A percentile compares a stretch with the other conserved stretches of the same genome.
Evolutionary conservation across 306 rosid genomes (phyloP).

Genomic region (Fragaria ananassa): DNA sequence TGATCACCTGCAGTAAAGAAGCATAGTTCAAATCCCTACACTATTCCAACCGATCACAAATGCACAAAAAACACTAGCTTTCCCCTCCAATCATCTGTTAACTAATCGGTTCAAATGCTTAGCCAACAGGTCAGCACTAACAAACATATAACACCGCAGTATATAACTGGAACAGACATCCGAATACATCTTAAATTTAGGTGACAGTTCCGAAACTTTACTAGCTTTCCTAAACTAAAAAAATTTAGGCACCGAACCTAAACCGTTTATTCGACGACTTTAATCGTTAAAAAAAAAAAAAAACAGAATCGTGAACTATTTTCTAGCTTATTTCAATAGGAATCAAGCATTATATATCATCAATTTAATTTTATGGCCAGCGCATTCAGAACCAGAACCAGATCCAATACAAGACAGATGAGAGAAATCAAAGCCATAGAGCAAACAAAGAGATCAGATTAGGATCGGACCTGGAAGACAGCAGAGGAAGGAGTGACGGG

Average conservation of each 20-base stretch:
- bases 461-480: slow-evolving; percentile 59
- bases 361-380: too few relatives aligned
- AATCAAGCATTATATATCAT: not conserved
- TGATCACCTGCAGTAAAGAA: slow-evolving; percentile 43
- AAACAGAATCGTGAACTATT: too few relatives aligned
- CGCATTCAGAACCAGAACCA: too few relatives aligned
- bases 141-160: not conserved
- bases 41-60: not conserved
- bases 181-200: not conserved
- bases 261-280: too few relatives aligned
- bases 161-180: not conserved
- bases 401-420: not conserved
- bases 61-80: not conserved
- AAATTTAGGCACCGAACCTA: too few relatives aligned
- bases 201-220: too few relatives aligned
- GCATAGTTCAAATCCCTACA: not conserved
- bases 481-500: slow-evolving; percentile 58
- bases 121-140: not conserved
- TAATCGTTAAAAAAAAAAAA: too few relatives aligned
- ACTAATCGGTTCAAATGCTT: not conserved
- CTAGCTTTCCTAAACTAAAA: too few relatives aligned
- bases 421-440: not conserved
- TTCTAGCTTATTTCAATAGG: not conserved
- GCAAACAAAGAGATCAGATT: not conserved
- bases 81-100: not conserved